Percentiles rank a stretch among this genome's conserved stretches.
Evolutionary conservation across 1,284 basidiomycete species (phyloP).

Genomic region (Lentinula novae-zelandiae): DNA sequence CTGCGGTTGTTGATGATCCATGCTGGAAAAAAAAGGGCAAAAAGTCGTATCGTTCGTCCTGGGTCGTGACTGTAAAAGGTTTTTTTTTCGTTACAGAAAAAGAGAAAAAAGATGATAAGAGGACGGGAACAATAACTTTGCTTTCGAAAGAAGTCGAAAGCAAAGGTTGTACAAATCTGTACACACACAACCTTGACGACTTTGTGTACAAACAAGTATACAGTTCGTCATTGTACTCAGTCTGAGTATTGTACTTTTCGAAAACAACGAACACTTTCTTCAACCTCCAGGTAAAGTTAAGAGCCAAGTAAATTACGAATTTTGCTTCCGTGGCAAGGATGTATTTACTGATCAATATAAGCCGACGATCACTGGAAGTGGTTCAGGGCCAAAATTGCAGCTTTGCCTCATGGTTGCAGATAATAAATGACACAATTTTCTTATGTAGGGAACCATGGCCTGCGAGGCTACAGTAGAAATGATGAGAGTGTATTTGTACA

Average conservation of each 20-base stretch:
- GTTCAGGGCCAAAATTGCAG: background rate
- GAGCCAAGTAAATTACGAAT: background rate
- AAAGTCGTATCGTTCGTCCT: constrained; percentile 12
- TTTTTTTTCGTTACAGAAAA: constrained; percentile 18
- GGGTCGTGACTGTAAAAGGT: constrained; percentile 15
- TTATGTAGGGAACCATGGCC: too few relatives aligned
- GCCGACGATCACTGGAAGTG: background rate
- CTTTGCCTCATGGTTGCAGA: too few relatives aligned
- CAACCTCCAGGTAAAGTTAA: background rate
- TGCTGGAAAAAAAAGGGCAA: constrained; percentile 17
- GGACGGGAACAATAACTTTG: background rate
- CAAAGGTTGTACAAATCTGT: background rate
- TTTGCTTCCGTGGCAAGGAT: background rate
- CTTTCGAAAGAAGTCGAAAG: background rate
- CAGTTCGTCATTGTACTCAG: background rate
- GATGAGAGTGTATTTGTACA: background rate
- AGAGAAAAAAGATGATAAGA: constrained; percentile 25
- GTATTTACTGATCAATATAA: background rate
- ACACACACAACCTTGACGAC: background rate
- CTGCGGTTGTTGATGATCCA: constrained; percentile 28
- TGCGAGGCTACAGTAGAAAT: too few relatives aligned
- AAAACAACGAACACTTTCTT: background rate
- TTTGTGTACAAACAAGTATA: background rate
- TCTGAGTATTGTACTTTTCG: background rate
- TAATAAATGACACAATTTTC: too few relatives aligned